Base-by-base conservation (phyloP, 2,329 filamentous ascomycete species). In the Septoria linicola region DNA sequence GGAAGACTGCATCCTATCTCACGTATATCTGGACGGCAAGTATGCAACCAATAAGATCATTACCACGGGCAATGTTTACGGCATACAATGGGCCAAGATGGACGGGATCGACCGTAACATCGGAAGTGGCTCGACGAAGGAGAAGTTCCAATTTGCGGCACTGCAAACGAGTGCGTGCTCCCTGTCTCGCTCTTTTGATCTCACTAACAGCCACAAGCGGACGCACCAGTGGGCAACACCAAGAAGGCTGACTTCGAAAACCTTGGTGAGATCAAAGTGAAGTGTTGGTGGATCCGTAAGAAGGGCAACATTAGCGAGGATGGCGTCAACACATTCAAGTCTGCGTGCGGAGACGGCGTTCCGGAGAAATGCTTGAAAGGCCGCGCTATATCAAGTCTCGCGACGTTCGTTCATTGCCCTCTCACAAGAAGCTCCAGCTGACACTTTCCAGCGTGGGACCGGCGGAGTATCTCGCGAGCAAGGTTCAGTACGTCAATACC, bases 361-460 rank as follows among this genome's bases (percentile, higher is more conserved):
- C 52, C 59, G 0, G 63, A 66, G 45, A 65, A 66, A 46, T 49
- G 52, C 13, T 34, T 64, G 35, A 66, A 66, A 43, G 64, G 64
- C 3, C 59, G 62, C 6, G 53, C 61, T 0, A 58, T 66, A 21
- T 63, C 63, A 0, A 60, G 41, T 8, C 52, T 54, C n/a, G 54
- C 59, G 2, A 47, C 45, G 63, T 65, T 39, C 41, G 59, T 59
- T 30, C 14, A n/a, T n/a, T 14, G 31, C 23, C 6, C n/a, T 20
- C 14, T 11, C n/a, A n/a, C n/a, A n/a, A n/a, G n/a, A n/a, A n/a
- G n/a, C n/a, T n/a, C n/a, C n/a, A n/a, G 13, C 49, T 53, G 32
- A 57, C 27, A 16, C 10, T 27, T 23, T 7, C 1, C 35, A 59
- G 58, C n/a, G n/a, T 53, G 21, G 53, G 37, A 10, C 31, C 47